Percentiles rank a stretch among this genome's conserved stretches.
phyloP scores from a whole-genome alignment of 75 land plant genomes.

The Cryptomeria japonica region DNA sequence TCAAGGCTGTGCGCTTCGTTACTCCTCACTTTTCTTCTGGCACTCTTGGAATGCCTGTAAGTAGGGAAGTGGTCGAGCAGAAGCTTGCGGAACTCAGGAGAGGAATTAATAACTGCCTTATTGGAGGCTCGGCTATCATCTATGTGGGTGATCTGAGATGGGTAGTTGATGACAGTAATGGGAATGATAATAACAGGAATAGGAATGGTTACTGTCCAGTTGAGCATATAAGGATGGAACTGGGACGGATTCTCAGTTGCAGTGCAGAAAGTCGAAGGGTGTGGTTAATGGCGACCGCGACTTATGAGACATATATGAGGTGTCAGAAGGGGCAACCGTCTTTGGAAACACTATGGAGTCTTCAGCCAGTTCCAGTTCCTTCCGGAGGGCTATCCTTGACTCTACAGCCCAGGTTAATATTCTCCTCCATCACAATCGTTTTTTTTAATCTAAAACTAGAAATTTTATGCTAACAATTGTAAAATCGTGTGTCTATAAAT shows the following conservation, averaged over 20 bases:
- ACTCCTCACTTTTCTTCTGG: constrained; percentile 18
- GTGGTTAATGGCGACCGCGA: constrained; percentile 58
- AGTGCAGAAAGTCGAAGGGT: constrained; percentile 19
- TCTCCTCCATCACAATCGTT: neutral
- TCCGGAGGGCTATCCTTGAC: constrained; percentile 30
- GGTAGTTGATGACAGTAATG: constrained; percentile 31
- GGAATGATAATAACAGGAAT: neutral
- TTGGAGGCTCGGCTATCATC: constrained; percentile 50
- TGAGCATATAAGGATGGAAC: constrained; percentile 33
- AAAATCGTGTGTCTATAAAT: neutral
- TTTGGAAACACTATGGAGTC: constrained; percentile 47
- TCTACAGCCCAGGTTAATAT: constrained; percentile 27
- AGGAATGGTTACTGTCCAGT: constrained; percentile 25
- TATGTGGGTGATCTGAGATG: constrained; percentile 78
- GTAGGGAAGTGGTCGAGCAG: constrained; percentile 16
- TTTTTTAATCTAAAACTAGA: neutral
- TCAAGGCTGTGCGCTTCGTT: constrained; percentile 24
- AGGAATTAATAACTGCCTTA: constrained; percentile 21
- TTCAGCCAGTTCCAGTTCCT: constrained; percentile 50
- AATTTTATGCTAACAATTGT: neutral
- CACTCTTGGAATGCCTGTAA: neutral
- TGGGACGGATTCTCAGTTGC: constrained; percentile 27
- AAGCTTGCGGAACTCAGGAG: constrained; percentile 47
- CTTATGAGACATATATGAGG: constrained; percentile 37
- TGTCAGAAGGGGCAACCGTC: constrained; percentile 43